Conservation (phyloP, 148 eudicot genomes). For the Rhododendron molle region DNA sequence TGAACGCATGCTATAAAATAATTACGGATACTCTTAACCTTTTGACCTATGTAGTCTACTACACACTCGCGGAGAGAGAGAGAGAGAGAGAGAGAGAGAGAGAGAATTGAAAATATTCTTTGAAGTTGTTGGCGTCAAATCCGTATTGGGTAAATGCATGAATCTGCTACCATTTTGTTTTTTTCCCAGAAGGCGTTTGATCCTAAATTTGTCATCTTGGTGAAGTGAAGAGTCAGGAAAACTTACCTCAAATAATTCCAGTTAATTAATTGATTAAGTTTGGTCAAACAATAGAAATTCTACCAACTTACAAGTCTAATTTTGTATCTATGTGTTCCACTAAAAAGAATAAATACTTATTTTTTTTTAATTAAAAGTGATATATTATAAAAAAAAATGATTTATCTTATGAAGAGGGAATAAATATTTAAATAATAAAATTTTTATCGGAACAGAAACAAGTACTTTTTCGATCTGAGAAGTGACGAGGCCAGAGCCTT, state of each 20-base stretch:
- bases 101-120: neutral
- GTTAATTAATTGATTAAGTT: no score
- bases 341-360: no score
- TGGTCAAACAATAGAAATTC: no score
- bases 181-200: neutral
- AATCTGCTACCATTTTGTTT: neutral
- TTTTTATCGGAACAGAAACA: no score
- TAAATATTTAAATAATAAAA: no score
- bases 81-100: neutral
- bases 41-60: neutral
- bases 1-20: neutral
- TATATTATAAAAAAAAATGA: no score
- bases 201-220: neutral
- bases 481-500: no score
- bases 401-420: fast-evolving
- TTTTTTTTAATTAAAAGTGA: no score
- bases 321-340: no score
- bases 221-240: neutral
- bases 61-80: neutral
- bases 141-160: neutral
- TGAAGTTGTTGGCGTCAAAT: neutral
- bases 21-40: neutral
- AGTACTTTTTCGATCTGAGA: no score
- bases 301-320: no score
- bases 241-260: neutral